A percentile compares a stretch with the other conserved stretches of the same genome.
Conservation (phyloP, 768 basidiomycete genomes). For the Inosperma sp. region DNA sequence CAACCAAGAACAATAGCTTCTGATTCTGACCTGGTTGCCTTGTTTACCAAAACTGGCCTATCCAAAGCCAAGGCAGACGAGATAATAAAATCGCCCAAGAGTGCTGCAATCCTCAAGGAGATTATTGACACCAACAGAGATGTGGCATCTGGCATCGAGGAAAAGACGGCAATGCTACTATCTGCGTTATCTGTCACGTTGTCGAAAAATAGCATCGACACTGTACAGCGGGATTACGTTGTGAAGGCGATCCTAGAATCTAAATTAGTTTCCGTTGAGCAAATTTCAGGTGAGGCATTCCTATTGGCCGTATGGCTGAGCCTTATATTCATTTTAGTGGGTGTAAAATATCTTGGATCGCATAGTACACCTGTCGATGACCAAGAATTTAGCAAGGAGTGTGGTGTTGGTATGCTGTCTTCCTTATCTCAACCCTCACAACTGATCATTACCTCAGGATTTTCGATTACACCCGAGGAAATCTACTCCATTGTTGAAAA, state of each 20-base stretch:
- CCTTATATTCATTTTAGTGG: slow-evolving; percentile 45
- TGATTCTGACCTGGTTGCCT: slow-evolving; percentile 31
- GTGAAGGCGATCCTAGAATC: slow-evolving; percentile 67
- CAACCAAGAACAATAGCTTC: no score
- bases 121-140: slow-evolving; percentile 59
- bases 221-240: slow-evolving; percentile 55
- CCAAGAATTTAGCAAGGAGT: slow-evolving; percentile 66
- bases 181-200: slow-evolving; percentile 62
- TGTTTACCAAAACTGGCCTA: slow-evolving; percentile 78
- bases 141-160: slow-evolving; percentile 52
- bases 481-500: slow-evolving; percentile 50
- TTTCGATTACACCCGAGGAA: slow-evolving; percentile 66
- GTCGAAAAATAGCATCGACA: slow-evolving; percentile 50
- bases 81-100: slow-evolving; percentile 76
- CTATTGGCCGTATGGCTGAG: not conserved
- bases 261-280: slow-evolving; percentile 75
- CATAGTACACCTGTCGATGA: slow-evolving; percentile 60
- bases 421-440: slow-evolving; percentile 4
- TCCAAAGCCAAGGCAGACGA: slow-evolving; percentile 74
- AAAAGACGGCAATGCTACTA: slow-evolving; percentile 71
- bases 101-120: slow-evolving; percentile 61
- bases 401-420: slow-evolving; percentile 77
- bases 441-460: slow-evolving; percentile 55
- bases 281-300: slow-evolving; percentile 68
- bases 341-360: slow-evolving; percentile 67